Evolutionary conservation across 106 monocot species (phyloP), one percentile per base, ranked within the genome.

Genomic region (Dendrobium nobile): DNA sequence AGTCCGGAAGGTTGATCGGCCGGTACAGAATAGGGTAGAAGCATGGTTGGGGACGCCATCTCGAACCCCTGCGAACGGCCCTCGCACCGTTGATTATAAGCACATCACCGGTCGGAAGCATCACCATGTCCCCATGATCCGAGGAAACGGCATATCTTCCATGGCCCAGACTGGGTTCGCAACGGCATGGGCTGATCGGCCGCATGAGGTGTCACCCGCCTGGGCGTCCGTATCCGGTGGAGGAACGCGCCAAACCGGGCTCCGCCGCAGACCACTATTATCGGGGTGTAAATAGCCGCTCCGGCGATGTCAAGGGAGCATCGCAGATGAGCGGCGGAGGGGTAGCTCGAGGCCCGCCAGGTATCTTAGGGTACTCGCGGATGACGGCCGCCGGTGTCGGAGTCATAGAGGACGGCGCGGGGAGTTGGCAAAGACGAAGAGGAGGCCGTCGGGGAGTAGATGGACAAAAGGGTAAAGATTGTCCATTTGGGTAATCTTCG

Each of bases 381-480:
- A 90, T 41, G 80, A 91, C 81, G 16, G 51, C 58, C n/a, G 44
- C 84, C 89, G 54, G 79, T 33, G 79, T 13, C 26, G 31, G 79
- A 42, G 87, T 91, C 77, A 83, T 88, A 88, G 83, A 88, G 80
- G 42, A 88, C 81, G 78, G 88, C 77, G 9, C 82, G 77, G 20
- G n/a, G 81, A 56, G 79, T 91, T 91, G 81, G 91, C 93, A 85
- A 93, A 93, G 73, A 93, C 82, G 84, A 93, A 93, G 84, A 93
- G 89, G 82, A 87, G 78, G 85, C 93, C 96, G 78, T 90, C 89
- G 47, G 96, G 93, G 79, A 88, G 84, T 72, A 96, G 93, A 85
- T 96, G 93, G 80, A 96, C 86, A 75, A 90, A 93, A 0, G 90
- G 93, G 73, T 93, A 93, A 70, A 93, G 84, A 77, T 93, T 93